phyloP scores from a whole-genome alignment of 495 filamentous ascomycete genomes.

The Glutinoglossum americanum region DNA sequence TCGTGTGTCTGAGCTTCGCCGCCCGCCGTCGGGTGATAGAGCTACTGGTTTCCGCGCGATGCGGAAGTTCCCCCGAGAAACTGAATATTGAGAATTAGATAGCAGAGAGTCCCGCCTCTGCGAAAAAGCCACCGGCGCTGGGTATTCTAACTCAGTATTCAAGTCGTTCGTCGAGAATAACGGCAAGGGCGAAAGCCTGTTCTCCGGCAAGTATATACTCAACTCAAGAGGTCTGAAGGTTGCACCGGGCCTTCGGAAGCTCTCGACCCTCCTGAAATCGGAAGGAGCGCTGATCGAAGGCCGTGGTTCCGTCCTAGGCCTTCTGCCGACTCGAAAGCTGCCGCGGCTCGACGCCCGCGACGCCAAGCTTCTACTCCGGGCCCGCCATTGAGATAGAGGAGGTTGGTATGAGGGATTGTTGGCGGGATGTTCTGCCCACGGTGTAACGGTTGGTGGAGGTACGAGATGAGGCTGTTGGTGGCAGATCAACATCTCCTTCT shows the following conservation, averaged over 20 bases:
- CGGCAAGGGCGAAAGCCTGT: constrained; percentile 42
- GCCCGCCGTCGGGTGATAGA: not conserved
- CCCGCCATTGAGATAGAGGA: not conserved
- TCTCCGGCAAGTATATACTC: constrained; percentile 45
- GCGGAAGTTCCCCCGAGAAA: constrained; percentile 8
- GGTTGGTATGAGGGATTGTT: not conserved
- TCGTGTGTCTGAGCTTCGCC: constrained; percentile 1
- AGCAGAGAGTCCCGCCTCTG: not conserved
- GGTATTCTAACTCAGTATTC: constrained; percentile 9
- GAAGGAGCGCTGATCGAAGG: constrained; percentile 30
- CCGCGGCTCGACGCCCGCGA: constrained; percentile 26
- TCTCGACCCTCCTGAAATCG: constrained; percentile 28
- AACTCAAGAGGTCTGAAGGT: constrained; percentile 52
- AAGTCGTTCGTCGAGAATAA: constrained; percentile 17
- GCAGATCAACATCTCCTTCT: constrained; percentile 27
- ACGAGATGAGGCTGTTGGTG: constrained; percentile 28
- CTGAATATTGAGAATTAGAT: not conserved
- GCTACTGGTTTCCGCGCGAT: constrained; percentile 23
- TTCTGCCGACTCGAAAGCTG: constrained; percentile 28
- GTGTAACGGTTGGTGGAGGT: constrained; percentile 23
- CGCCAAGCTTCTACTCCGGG: constrained; percentile 1
- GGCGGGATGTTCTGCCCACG: constrained; percentile 21
- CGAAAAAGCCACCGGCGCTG: not conserved
- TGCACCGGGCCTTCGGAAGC: constrained; percentile 14
- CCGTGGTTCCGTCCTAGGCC: constrained; percentile 21